phyloP scores from a whole-genome alignment of 2,329 filamentous ascomycete species.

The Cordyceps fumosorosea region DNA sequence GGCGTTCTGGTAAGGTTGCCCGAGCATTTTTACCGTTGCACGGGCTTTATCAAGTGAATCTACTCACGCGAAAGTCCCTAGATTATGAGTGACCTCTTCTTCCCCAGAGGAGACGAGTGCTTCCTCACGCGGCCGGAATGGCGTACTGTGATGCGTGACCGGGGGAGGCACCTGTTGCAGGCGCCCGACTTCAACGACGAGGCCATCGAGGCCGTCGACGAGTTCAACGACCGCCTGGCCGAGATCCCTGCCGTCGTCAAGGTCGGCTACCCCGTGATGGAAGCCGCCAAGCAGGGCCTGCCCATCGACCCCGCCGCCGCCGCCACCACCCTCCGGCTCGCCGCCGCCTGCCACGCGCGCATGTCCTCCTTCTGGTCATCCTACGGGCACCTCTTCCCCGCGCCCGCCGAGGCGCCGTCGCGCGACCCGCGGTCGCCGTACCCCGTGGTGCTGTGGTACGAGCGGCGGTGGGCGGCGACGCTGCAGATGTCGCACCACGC shows the following conservation, averaged over 20 bases:
- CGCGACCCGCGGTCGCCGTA: constrained; percentile 27
- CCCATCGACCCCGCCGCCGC: constrained; percentile 25
- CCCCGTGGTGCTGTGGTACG: constrained; percentile 25
- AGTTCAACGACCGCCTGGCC: constrained; percentile 28
- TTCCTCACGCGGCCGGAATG: constrained; percentile 32
- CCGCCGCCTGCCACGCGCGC: constrained; percentile 23
- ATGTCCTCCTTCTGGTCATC: constrained; percentile 28
- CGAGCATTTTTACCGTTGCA: background rate
- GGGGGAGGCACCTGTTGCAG: constrained; percentile 22
- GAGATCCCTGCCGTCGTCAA: constrained; percentile 28
- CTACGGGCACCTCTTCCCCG: constrained; percentile 20
- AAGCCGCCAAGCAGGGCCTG: constrained; percentile 22
- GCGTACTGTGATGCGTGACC: constrained; percentile 26
- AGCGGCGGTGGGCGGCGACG: constrained; percentile 25
- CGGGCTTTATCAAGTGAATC: no score
- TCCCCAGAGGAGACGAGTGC: constrained; percentile 26
- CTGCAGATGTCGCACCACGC: constrained; percentile 33
- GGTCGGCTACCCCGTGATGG: constrained; percentile 26
- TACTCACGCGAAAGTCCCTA: constrained; percentile 13
- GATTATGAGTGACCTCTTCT: constrained; percentile 35
- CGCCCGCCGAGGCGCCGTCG: constrained; percentile 23
- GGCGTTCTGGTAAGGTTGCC: constrained; percentile 27
- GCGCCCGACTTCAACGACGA: constrained; percentile 17
- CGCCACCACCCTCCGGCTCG: constrained; percentile 23
- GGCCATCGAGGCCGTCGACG: constrained; percentile 24